Percentiles rank a stretch among this genome's conserved stretches.
Evolutionary conservation across 306 rosid genomes (phyloP).

Genomic region (Cucurbita ficifolia): DNA sequence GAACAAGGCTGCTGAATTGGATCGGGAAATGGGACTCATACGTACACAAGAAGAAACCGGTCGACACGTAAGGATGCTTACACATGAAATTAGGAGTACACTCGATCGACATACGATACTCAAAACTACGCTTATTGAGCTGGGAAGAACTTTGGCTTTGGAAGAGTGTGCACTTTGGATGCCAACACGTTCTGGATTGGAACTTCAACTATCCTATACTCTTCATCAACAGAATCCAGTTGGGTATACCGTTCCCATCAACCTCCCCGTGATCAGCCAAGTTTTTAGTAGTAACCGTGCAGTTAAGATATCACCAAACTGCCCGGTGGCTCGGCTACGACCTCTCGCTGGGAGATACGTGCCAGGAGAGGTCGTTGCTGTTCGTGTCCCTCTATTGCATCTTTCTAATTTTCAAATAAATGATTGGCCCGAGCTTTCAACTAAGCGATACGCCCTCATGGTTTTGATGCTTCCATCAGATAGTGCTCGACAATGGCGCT

Average conservation of each 20-base stretch:
- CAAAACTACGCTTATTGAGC: constrained; percentile 12
- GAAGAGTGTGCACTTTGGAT: constrained; percentile 98
- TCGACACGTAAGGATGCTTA: constrained; percentile 15
- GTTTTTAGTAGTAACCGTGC: constrained; percentile 68
- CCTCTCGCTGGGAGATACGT: constrained; percentile 48
- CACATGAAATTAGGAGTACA: constrained; percentile 16
- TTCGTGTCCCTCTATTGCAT: constrained; percentile 85
- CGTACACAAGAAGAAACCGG: constrained; percentile 14
- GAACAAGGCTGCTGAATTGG: constrained; percentile 14
- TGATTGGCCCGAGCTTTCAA: constrained; percentile 93
- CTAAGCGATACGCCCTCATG: constrained; percentile 89
- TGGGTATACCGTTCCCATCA: constrained; percentile 78
- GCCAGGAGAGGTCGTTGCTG: constrained; percentile 89
- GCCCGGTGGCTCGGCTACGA: constrained; percentile 77
- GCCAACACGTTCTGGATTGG: constrained; percentile 91
- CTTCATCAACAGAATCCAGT: constrained; percentile 87
- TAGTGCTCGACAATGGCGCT: constrained; percentile 90
- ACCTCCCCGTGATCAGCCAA: constrained; percentile 82
- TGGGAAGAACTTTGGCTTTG: constrained; percentile 73
- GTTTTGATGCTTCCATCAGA: constrained; percentile 92
- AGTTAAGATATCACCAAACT: constrained; percentile 53
- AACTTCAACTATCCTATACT: constrained; percentile 91
- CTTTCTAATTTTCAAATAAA: constrained; percentile 91
- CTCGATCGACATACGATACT: constrained; percentile 14
- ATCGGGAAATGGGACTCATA: constrained; percentile 16